Percentiles rank a stretch among this genome's conserved stretches.
phyloP scores from a whole-genome alignment of 306 rosid genomes.

The Prunus davidiana region DNA sequence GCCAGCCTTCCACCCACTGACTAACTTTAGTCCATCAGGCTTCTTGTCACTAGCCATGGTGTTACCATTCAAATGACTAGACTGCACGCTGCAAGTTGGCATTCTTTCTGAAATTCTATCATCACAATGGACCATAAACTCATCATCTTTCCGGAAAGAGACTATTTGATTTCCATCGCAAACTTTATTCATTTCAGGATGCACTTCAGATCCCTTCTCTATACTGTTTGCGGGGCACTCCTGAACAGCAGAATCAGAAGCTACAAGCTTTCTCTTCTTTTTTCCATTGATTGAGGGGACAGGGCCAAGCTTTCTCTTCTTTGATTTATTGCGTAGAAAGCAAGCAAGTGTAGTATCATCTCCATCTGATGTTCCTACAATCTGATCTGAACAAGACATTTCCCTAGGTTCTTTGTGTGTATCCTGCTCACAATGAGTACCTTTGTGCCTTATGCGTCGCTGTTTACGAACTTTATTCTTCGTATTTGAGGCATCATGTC shows the following conservation, averaged over 20 bases:
- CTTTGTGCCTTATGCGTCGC: slow-evolving; percentile 11
- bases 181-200: neutral
- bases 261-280: slow-evolving; percentile 38
- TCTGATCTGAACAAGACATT: slow-evolving; percentile 21
- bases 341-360: slow-evolving; percentile 37
- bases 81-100: neutral
- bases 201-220: slow-evolving; percentile 12
- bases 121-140: neutral
- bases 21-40: slow-evolving; percentile 21
- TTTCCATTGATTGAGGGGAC: neutral
- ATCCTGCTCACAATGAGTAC: slow-evolving; percentile 4
- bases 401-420: slow-evolving; percentile 9
- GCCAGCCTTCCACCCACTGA: slow-evolving; percentile 15
- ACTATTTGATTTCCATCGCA: neutral
- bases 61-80: slow-evolving; percentile 8
- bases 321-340: slow-evolving; percentile 26
- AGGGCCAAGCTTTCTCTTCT: slow-evolving; percentile 34
- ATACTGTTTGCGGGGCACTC: neutral
- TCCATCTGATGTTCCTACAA: slow-evolving; percentile 29
- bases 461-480: slow-evolving; percentile 11
- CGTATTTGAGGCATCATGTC: slow-evolving; percentile 18
- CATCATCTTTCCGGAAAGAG: neutral
- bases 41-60: slow-evolving; percentile 8
- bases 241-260: slow-evolving; percentile 8
- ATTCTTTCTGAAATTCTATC: neutral